Conservation (phyloP, 805 yeast genomes). For the Torulaspora indica region DNA sequence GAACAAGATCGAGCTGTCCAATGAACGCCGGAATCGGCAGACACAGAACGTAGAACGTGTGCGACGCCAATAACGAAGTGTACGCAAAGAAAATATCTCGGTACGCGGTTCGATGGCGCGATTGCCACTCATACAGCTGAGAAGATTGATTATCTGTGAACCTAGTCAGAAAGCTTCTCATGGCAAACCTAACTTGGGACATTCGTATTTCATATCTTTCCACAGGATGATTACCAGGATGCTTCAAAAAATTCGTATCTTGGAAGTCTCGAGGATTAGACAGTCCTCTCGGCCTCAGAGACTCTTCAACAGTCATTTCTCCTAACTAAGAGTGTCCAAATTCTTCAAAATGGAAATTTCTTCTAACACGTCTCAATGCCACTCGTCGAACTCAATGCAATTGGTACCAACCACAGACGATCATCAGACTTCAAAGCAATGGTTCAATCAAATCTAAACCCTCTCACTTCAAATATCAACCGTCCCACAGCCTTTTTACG, state of each 20-base stretch:
- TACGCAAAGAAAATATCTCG: conserved; percentile 77
- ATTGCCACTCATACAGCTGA: conserved; percentile 54
- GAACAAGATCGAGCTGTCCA: conserved; percentile 52
- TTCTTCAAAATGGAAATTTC: no score
- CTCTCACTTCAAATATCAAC: not conserved
- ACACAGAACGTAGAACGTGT: conserved; percentile 86
- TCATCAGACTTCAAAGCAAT: no score
- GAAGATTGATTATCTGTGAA: conserved; percentile 61
- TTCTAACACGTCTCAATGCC: no score
- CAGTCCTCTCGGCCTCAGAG: conserved; percentile 10
- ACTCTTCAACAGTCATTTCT: conserved; percentile 10
- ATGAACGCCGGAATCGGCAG: conserved; percentile 83
- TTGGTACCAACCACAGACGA: not conserved
- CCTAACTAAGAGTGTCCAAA: no score
- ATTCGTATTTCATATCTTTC: conserved; percentile 61
- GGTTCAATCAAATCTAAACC: no score
- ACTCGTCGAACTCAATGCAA: not conserved
- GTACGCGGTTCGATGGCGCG: conserved; percentile 41
- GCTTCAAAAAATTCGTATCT: conserved; percentile 36
- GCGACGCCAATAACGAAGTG: conserved; percentile 87
- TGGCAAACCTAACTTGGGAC: conserved; percentile 48
- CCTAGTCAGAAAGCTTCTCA: conserved; percentile 54
- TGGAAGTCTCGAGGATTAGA: conserved; percentile 21
- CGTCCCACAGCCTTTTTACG: not conserved
- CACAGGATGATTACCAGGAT: conserved; percentile 70